phyloP scores from a whole-genome alignment of 2,329 filamentous ascomycete species.

The Epichloe brachyelytri region DNA sequence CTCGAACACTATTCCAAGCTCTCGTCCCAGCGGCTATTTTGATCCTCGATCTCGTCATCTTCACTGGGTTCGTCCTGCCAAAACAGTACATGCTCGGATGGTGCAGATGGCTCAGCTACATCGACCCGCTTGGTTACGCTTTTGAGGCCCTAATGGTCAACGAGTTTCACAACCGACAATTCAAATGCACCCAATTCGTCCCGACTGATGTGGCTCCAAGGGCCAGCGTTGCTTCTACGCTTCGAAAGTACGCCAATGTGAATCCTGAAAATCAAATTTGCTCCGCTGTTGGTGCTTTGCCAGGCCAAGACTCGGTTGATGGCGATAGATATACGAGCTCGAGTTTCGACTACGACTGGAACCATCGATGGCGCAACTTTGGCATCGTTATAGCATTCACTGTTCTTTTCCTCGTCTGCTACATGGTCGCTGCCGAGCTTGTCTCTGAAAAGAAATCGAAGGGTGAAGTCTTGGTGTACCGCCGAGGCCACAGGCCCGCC shows the following conservation, averaged over 20 bases:
- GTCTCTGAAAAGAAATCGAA: constrained; percentile 58
- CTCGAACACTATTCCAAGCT: constrained; percentile 54
- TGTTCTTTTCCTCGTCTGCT: constrained; percentile 45
- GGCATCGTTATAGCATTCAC: constrained; percentile 56
- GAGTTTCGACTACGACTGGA: constrained; percentile 42
- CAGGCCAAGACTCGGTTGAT: constrained; percentile 37
- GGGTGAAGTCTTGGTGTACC: constrained; percentile 65
- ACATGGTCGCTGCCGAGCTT: constrained; percentile 53
- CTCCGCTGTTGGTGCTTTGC: constrained; percentile 41
- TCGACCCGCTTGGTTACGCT: constrained; percentile 66
- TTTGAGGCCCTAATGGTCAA: constrained; percentile 76
- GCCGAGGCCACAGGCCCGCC: constrained; percentile 50
- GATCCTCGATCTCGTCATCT: constrained; percentile 54
- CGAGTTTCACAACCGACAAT: constrained; percentile 59
- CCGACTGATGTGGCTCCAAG: constrained; percentile 19
- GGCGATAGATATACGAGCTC: constrained; percentile 45
- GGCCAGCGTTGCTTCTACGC: constrained; percentile 1
- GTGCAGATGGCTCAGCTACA: constrained; percentile 73
- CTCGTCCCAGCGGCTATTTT: constrained; percentile 47
- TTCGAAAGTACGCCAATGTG: constrained; percentile 13
- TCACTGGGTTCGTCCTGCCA: constrained; percentile 57
- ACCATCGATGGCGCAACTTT: constrained; percentile 57
- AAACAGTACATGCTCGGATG: constrained; percentile 62
- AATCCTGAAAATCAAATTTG: constrained; percentile 38
- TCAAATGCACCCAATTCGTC: constrained; percentile 34